Base-by-base conservation (phyloP, 225 moss, liverwort and hornwort genomes). In the Polytrichum commune region DNA sequence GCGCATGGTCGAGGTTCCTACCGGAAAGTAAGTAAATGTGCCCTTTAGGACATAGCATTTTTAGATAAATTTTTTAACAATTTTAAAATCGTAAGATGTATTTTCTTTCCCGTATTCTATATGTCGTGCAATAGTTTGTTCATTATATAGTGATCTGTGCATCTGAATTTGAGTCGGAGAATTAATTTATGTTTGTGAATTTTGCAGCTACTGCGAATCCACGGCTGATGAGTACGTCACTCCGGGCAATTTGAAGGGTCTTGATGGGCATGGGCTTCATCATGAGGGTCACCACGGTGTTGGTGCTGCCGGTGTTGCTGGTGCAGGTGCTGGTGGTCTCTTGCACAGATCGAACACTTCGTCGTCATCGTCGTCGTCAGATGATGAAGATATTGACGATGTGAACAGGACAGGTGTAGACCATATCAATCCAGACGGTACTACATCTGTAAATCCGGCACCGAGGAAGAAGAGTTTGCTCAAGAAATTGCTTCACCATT, bases 1-100 rank as follows among this genome's bases (percentile, higher is more conserved):
- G 1, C 84, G 89, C 25, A 82, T 78, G 65, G 75, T 88, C 1
- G 86, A 91, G 56, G 85, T 86, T 19, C 83, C 82, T 2, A 86
- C 82, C 55, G 81, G 81, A 73, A 76, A 77, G 81, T 81, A 70
- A 60, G 77, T 60, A 19, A 18, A 23, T 63, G 24, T 63, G 6
- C 7, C 22, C 58, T 7, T 6, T n/a, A 58, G 9, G 19, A 57
- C 8, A 19, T 5, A 19, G 6, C 7, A 57, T 57, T 57, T 57
- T 20, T 57, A 22, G 58, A 58, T 20, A 58, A 56, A 1, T 22
- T 58, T 20, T 0, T 5, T 22, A 24, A 58, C 1, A 20, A 24
- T 9, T 7, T 24, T 4, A 9, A 58, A 20, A 24, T 7, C 22
- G 6, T 20, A 2, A 35, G 9, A 35, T 35, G 2, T 19, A 22